Percentiles rank a stretch among this genome's conserved stretches.
Evolutionary conservation across 345 rosid species (phyloP).

Genomic region (Dovyalis caffra): DNA sequence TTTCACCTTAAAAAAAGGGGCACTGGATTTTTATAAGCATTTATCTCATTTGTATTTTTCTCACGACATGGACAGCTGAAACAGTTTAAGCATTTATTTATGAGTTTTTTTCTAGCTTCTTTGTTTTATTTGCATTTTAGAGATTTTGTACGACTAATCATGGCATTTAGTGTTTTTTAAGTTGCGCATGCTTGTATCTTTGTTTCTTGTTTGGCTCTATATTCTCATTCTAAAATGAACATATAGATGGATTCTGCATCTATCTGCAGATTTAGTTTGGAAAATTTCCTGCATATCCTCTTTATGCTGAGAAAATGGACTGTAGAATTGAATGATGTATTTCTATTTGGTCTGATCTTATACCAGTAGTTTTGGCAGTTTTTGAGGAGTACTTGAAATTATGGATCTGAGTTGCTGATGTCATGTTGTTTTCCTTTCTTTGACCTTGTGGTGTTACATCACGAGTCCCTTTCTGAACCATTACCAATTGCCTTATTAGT

Average conservation of each 20-base stretch:
- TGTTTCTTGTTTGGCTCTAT: background rate
- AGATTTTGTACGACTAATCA: background rate
- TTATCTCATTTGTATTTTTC: conserved; percentile 5
- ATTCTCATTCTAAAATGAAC: background rate
- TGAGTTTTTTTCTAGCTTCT: background rate
- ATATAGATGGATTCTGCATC: background rate
- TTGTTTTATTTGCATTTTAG: conserved; percentile 2
- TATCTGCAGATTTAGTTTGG: background rate
- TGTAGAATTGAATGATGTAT: background rate
- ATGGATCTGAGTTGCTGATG: conserved; percentile 27
- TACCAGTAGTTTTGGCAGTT: conserved; percentile 17
- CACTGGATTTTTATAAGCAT: background rate
- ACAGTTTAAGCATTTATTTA: conserved; percentile 14
- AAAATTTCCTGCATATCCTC: background rate
- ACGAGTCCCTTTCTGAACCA: conserved; percentile 34
- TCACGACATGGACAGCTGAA: conserved; percentile 10
- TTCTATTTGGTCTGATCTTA: conserved; percentile 5
- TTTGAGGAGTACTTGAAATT: conserved; percentile 14
- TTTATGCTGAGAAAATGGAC: background rate
- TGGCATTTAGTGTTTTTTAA: background rate
- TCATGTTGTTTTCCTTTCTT: conserved; percentile 27
- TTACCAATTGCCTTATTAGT: conserved; percentile 24
- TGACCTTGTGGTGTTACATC: conserved; percentile 36
- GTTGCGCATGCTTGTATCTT: background rate
- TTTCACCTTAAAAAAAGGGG: background rate